Evolutionary conservation across 306 rosid genomes (phyloP), one percentile per base, ranked within the genome.

Genomic region (Trifolium subterraneum): DNA sequence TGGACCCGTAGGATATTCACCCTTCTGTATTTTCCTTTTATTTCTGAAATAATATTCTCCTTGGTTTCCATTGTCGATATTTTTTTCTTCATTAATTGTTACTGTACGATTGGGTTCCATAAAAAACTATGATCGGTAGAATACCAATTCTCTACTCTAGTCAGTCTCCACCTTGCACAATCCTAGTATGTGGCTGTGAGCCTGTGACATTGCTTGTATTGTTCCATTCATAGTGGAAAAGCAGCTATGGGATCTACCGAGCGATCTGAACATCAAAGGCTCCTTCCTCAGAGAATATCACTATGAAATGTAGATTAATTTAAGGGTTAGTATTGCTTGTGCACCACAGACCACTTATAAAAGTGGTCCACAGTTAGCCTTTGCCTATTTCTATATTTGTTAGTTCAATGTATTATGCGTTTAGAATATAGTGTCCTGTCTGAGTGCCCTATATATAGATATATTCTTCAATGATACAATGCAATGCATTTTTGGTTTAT

Each of bases 401-500:
- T 36, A 35, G 55, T 47, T 25, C 22, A n/a, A 25, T 31, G 27
- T 39, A n/a, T 64, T 38, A 54, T 66, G 42, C 22, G 22, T 29
- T 27, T 60, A 4, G 20, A 44, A 16, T 39, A 9, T 18, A 45
- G 22, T 45, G 22, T 45, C 68, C 13, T 50, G 50, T 68, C 45
- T 64, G 35, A 52, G 19, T 61, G 13, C 14, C 35, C 59, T 31
- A 29, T 12, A 31, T 61, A 10, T 31, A 31, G 22, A 64, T 66
- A 18, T n/a, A 25, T 74, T 10, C 13, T 65, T 41, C 12, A 39
- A 75, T 15, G 62, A 5, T 59, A 15, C 72, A 51, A 8, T 18
- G 60, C 8, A 22, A 45, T 45, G 35, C 39, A 36, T 66, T 67
- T 12, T 44, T 73, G 16, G 15, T 73, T 68, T 27, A 13, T 67